Percentiles rank a stretch among this genome's conserved stretches.
phyloP scores from a whole-genome alignment of 257 asterid genomes.

The Cinchona pubescens region DNA sequence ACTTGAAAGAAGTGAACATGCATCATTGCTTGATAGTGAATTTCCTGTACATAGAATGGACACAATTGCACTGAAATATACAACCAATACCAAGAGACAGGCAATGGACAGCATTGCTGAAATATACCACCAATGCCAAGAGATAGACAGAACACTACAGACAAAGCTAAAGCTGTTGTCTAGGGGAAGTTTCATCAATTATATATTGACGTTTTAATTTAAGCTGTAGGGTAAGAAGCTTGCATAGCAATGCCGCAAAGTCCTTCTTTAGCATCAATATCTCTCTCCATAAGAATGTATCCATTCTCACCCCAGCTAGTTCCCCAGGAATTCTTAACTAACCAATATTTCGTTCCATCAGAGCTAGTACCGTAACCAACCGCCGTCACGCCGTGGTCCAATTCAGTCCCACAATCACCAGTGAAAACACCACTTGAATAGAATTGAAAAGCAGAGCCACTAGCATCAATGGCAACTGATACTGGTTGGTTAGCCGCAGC shows the following conservation, averaged over 20 bases:
- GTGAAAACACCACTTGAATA: slow-evolving; percentile 22
- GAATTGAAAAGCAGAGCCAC: slow-evolving; percentile 16
- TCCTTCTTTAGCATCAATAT: slow-evolving; percentile 19
- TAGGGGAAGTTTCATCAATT: too few relatives aligned
- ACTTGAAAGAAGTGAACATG: too few relatives aligned
- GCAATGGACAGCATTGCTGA: too few relatives aligned
- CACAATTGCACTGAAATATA: too few relatives aligned
- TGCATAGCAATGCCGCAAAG: slow-evolving; percentile 30
- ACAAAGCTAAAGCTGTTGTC: too few relatives aligned
- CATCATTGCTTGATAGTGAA: too few relatives aligned
- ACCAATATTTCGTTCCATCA: slow-evolving; percentile 23
- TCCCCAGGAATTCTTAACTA: slow-evolving; percentile 24
- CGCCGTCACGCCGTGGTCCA: slow-evolving; percentile 26
- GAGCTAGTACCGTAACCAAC: slow-evolving; percentile 17
- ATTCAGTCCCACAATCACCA: slow-evolving; percentile 21
- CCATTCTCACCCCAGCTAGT: slow-evolving; percentile 20
- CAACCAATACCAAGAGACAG: too few relatives aligned
- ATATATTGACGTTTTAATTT: too few relatives aligned
- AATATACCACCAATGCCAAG: too few relatives aligned
- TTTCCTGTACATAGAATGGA: too few relatives aligned
- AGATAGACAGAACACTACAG: too few relatives aligned
- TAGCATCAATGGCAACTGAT: slow-evolving; percentile 22
- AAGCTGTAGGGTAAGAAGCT: slow-evolving; percentile 40
- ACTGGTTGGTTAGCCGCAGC: slow-evolving; percentile 22
- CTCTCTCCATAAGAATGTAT: slow-evolving; percentile 20